These are phyloP conservation scores for Stramenopiles sp. DNA, from an alignment of 352 stramenopile genomes.

Conservation along the genomic window DNA sequence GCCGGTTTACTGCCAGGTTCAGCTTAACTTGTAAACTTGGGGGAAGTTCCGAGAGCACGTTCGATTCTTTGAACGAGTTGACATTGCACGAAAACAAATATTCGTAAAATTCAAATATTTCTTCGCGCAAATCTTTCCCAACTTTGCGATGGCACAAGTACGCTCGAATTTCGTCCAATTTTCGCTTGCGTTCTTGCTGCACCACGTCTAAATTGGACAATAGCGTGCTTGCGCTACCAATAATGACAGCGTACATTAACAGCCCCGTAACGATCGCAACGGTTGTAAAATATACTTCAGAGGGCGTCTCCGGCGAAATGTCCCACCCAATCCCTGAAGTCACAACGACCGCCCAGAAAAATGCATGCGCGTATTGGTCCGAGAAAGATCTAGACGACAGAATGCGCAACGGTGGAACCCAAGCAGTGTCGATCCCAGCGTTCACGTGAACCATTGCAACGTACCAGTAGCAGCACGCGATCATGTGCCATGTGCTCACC, in stretches of 20 bases:
- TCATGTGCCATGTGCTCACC: slow-evolving; percentile 21
- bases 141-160: slow-evolving; percentile 15
- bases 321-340: slow-evolving; percentile 14
- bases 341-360: slow-evolving; percentile 14
- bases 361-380: neutral
- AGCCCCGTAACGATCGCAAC: slow-evolving; percentile 15
- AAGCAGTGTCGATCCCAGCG: neutral
- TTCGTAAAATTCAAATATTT: slow-evolving; percentile 19
- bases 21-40: slow-evolving; percentile 13
- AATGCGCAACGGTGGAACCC: neutral
- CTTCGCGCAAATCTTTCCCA: slow-evolving; percentile 13
- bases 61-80: slow-evolving; percentile 15
- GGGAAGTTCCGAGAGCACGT: slow-evolving; percentile 18
- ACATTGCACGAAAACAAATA: slow-evolving; percentile 18
- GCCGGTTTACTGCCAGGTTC: slow-evolving; percentile 12
- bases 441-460: neutral
- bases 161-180: slow-evolving; percentile 16
- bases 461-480: slow-evolving; percentile 22
- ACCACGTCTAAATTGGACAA: slow-evolving; percentile 18
- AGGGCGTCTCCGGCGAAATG: slow-evolving; percentile 11
- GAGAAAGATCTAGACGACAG: neutral
- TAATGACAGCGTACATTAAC: slow-evolving; percentile 18
- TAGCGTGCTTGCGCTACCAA: slow-evolving; percentile 13
- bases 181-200: slow-evolving; percentile 14
- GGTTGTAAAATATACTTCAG: slow-evolving; percentile 6